A percentile compares a stretch with the other conserved stretches of the same genome.
These are phyloP conservation scores for Trichophyton mentagrophytes DNA, from an alignment of 2,329 filamentous ascomycete genomes.

Conservation along the genomic window DNA sequence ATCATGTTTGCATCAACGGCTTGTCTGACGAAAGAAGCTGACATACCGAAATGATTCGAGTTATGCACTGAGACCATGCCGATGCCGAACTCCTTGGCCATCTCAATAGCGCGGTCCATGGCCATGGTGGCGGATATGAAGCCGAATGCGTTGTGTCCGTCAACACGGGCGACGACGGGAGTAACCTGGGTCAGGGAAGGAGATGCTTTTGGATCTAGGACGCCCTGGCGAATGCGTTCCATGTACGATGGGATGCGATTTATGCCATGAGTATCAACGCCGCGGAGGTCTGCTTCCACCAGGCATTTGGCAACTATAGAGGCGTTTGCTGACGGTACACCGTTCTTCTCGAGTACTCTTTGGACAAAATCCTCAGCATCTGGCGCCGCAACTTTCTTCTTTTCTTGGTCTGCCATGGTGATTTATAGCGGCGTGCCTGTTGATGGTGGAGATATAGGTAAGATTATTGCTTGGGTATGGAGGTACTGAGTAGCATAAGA, in stretches of 20 bases:
- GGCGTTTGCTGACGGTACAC: constrained; percentile 48
- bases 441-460: too few species aligned
- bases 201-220: constrained; percentile 48
- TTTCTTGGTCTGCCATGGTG: not conserved
- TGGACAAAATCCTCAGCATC: constrained; percentile 37
- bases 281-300: constrained; percentile 61
- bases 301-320: constrained; percentile 53
- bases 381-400: constrained; percentile 14
- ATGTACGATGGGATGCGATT: constrained; percentile 70
- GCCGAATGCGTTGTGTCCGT: constrained; percentile 60
- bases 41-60: constrained; percentile 76
- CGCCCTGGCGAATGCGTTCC: constrained; percentile 55
- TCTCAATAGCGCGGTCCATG: constrained; percentile 55
- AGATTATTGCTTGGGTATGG: too few species aligned
- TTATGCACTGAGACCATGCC: constrained; percentile 64
- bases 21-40: constrained; percentile 66
- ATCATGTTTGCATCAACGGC: constrained; percentile 60
- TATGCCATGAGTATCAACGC: constrained; percentile 67
- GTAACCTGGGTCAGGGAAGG: constrained; percentile 52
- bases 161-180: constrained; percentile 56
- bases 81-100: constrained; percentile 53
- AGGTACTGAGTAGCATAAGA: too few species aligned
- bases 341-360: constrained; percentile 47
- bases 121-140: constrained; percentile 56
- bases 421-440: too few species aligned